These are phyloP conservation scores for Bremia lactucae DNA, from an alignment of 352 stramenopile genomes.

Conservation along the genomic window DNA sequence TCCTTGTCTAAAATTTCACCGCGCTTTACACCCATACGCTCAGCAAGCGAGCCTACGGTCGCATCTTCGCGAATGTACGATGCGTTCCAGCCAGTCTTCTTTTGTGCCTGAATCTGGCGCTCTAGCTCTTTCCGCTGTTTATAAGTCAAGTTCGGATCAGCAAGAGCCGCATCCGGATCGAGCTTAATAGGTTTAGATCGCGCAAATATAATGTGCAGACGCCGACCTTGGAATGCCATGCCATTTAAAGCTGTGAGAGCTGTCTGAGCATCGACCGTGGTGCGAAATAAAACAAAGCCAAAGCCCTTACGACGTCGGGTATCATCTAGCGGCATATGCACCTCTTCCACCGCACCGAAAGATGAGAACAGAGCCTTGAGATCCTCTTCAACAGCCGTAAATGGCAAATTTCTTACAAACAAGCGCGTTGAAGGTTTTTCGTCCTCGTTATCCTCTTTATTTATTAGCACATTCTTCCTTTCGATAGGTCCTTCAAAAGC, in stretches of 20 bases:
- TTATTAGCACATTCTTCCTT: slow-evolving; percentile 4
- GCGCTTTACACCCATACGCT: slow-evolving; percentile 87
- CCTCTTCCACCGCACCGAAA: slow-evolving; percentile 85
- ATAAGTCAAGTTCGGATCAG: slow-evolving; percentile 68
- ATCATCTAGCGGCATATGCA: slow-evolving; percentile 96
- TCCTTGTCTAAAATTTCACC: slow-evolving; percentile 93
- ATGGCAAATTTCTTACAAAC: slow-evolving; percentile 97
- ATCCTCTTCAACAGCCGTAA: slow-evolving; percentile 93
- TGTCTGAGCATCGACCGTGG: slow-evolving; percentile 80
- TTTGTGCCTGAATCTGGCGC: slow-evolving; percentile 66
- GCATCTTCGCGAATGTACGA: slow-evolving; percentile 83
- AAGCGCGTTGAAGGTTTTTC: slow-evolving; percentile 74
- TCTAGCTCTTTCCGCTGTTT: slow-evolving; percentile 88
- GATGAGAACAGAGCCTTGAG: slow-evolving; percentile 85
- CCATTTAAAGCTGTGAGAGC: slow-evolving; percentile 88
- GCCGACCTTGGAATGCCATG: slow-evolving; percentile 91
- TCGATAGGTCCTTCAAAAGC: not conserved
- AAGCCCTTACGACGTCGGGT: slow-evolving; percentile 93
- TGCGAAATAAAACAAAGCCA: slow-evolving; percentile 93
- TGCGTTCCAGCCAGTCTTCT: slow-evolving; percentile 90
- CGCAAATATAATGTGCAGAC: slow-evolving; percentile 91
- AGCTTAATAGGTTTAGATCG: slow-evolving; percentile 55
- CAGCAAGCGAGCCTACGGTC: slow-evolving; percentile 63
- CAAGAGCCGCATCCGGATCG: slow-evolving; percentile 43
- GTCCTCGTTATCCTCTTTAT: slow-evolving; percentile 10